Conservation (phyloP, 2,329 filamentous ascomycete genomes). For the Ilyonectria robusta region DNA sequence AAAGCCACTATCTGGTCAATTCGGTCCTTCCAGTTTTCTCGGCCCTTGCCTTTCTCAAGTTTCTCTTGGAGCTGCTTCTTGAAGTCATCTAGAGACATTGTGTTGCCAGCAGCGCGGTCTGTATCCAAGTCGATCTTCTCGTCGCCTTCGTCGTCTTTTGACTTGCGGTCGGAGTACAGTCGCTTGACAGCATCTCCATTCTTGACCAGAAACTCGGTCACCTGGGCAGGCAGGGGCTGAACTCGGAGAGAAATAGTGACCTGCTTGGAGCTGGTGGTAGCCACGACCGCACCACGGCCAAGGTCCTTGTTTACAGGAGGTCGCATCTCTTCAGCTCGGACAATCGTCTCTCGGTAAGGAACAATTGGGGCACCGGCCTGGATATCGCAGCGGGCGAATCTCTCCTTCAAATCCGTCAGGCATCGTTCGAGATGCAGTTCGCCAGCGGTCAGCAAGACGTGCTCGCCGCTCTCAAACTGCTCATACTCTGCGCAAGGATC, state of each 20-base stretch:
- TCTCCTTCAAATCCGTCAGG: conserved; percentile 90
- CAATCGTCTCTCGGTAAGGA: conserved; percentile 93
- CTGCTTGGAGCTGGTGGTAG: conserved; percentile 87
- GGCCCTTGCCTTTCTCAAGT: conserved; percentile 80
- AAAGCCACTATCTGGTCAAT: conserved; percentile 91
- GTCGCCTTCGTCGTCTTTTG: conserved; percentile 56
- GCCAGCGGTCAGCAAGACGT: conserved; percentile 93
- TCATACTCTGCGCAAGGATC: conserved; percentile 98
- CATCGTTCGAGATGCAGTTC: conserved; percentile 96
- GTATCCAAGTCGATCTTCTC: conserved; percentile 66
- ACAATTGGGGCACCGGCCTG: conserved; percentile 96
- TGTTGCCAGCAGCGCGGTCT: conserved; percentile 71
- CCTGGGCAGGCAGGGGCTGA: conserved; percentile 80
- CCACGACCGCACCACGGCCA: conserved; percentile 84
- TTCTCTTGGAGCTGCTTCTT: conserved; percentile 77
- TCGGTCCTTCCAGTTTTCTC: conserved; percentile 81
- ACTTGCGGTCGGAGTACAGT: conserved; percentile 79
- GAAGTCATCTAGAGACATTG: conserved; percentile 82
- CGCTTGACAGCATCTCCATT: conserved; percentile 84
- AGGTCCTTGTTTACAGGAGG: conserved; percentile 88
- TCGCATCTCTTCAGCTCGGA: conserved; percentile 91
- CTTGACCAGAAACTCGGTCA: conserved; percentile 89
- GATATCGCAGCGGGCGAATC: conserved; percentile 94
- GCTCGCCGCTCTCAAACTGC: conserved; percentile 91
- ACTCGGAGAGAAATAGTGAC: conserved; percentile 83